Evolutionary conservation across 176 grass and related monocot species (phyloP), one percentile per base, ranked within the genome.

Genomic region (Carex cristatella): DNA sequence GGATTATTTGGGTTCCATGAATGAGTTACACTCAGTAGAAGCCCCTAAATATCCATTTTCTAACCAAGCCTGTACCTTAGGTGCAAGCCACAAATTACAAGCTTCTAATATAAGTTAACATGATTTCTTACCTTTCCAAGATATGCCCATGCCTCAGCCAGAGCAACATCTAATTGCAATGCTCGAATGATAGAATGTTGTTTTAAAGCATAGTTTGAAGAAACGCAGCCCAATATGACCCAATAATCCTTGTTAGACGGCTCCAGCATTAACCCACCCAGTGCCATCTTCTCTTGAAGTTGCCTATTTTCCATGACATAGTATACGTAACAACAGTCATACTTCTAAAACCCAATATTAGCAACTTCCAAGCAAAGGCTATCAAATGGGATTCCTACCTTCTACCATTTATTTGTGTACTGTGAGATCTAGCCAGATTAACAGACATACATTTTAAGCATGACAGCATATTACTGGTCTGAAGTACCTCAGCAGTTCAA

Each of bases 171-270:
- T 18, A 98, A 67, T 71, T 98, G 91, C 80, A 98, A 78, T 56
- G 85, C 93, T 76, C 95, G 89, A 82, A 98, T 91, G 68, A 95
- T 75, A 84, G 85, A 86, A 93, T 98, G 95, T 70, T 98, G 95
- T 79, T 98, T 98, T 89, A 98, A 84, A 89, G 89, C 85, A 89
- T 88, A 59, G 80, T 83, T 86, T 51, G 79, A 87, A 85, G 95
- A 93, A 81, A 94, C 46, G 64, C 84, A 93, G 79, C 95, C 91
- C 85, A 98, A 81, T 61, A 92, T 90, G 81, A 98, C 86, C 95
- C 95, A 98, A 69, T 91, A 94, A 46, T 98, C 93, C 65, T 98
- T 95, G 87, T 93, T 95, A 60, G 85, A 33, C 69, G 89, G 87
- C 82, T 98, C 95, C 65, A 94, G 79, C 49, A 94, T 76, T 87